A percentile compares a stretch with the other conserved stretches of the same genome.
phyloP scores from a whole-genome alignment of 2,329 filamentous ascomycete genomes.

The Fusarium penzigii region DNA sequence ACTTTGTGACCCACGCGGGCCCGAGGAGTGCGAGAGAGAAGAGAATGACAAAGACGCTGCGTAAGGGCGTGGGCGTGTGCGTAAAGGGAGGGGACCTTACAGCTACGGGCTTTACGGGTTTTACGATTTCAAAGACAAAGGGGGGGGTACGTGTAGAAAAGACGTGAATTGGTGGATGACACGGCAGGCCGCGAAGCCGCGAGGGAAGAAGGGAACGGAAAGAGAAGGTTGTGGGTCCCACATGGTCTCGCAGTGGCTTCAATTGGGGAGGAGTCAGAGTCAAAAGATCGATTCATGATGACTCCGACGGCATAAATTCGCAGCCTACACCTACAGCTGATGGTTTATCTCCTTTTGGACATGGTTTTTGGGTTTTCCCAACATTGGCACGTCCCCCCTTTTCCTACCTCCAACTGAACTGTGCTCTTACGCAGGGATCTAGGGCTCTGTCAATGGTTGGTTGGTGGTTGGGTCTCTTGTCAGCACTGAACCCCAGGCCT shows the following conservation, averaged over 20 bases:
- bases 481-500: background rate
- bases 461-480: background rate
- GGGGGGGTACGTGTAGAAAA: slow-evolving; percentile 3
- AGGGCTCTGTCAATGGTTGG: background rate
- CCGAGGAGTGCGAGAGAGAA: slow-evolving; percentile 29
- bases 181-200: slow-evolving; percentile 21
- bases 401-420: too few species aligned
- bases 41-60: slow-evolving; percentile 14
- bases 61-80: slow-evolving; percentile 2
- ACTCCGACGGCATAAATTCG: slow-evolving; percentile 4
- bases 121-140: background rate
- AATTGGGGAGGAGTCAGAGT: background rate
- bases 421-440: background rate
- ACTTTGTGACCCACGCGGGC: slow-evolving; percentile 34
- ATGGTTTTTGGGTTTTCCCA: too few species aligned
- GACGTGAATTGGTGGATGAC: slow-evolving; percentile 12
- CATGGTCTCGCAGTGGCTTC: too few species aligned
- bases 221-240: background rate
- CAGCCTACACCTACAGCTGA: background rate
- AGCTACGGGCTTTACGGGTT: background rate
- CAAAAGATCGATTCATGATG: background rate
- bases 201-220: slow-evolving; percentile 5
- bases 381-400: background rate
- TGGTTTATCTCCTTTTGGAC: too few species aligned
- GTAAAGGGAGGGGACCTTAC: background rate